Conservation (phyloP, 306 rosid genomes). For the Argentina anserina region DNA sequence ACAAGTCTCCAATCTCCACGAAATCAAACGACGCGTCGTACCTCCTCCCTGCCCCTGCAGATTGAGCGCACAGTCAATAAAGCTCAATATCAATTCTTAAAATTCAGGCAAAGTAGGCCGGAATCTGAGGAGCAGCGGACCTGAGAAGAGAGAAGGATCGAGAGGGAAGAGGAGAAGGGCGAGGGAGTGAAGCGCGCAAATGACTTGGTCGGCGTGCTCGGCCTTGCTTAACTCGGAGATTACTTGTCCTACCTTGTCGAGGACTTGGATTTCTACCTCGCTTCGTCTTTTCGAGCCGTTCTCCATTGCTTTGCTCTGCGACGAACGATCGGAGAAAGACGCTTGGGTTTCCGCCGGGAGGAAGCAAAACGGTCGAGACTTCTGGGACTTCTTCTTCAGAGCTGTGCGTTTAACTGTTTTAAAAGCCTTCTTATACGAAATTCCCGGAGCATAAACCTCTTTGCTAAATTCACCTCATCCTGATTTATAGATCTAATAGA, state of each 20-base stretch:
- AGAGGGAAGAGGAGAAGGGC: slow-evolving; percentile 65
- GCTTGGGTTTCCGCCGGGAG: not conserved
- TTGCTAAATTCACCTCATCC: too few relatives aligned
- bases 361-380: not conserved
- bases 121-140: slow-evolving; percentile 29
- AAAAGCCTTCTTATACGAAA: too few relatives aligned
- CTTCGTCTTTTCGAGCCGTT: slow-evolving; percentile 34
- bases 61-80: slow-evolving; percentile 8
- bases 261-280: slow-evolving; percentile 42
- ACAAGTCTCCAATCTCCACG: not conserved
- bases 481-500: too few relatives aligned
- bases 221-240: slow-evolving; percentile 52
- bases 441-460: too few relatives aligned
- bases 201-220: slow-evolving; percentile 71
- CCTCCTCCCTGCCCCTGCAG: slow-evolving; percentile 74
- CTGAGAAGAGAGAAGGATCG: slow-evolving; percentile 60
- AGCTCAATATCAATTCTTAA: not conserved
- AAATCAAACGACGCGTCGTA: slow-evolving; percentile 29
- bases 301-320: slow-evolving; percentile 36
- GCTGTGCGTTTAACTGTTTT: not conserved
- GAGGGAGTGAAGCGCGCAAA: slow-evolving; percentile 66
- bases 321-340: not conserved
- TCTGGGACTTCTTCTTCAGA: not conserved
- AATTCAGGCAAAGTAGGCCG: not conserved
- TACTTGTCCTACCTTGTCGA: slow-evolving; percentile 55